A percentile compares a stretch with the other conserved stretches of the same genome.
Evolutionary conservation across 805 yeast genomes (phyloP).

Genomic region (Cyberlindnera suaveolens): DNA sequence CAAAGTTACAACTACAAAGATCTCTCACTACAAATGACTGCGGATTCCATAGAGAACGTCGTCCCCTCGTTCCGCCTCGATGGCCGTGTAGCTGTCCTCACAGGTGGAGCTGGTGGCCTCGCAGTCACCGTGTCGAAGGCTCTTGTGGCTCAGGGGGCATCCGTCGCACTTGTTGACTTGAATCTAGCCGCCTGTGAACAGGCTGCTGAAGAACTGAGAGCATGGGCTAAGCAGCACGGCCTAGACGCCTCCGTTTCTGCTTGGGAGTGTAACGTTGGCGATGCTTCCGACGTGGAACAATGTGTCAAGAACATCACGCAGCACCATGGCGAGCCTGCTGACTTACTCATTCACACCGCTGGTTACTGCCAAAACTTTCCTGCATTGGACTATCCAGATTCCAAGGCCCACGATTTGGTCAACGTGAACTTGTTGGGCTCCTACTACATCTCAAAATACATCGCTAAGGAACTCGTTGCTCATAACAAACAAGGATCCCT

Average conservation of each 20-base stretch:
- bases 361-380: slow-evolving; percentile 80
- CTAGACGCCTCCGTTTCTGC: slow-evolving; percentile 39
- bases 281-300: slow-evolving; percentile 50
- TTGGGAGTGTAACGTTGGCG: slow-evolving; percentile 72
- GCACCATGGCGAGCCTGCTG: slow-evolving; percentile 56
- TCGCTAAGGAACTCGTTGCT: slow-evolving; percentile 61
- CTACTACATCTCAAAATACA: slow-evolving; percentile 64
- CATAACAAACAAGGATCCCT: slow-evolving; percentile 51
- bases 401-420: slow-evolving; percentile 59
- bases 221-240: slow-evolving; percentile 39
- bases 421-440: slow-evolving; percentile 73
- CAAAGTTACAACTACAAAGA: background rate
- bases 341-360: slow-evolving; percentile 70
- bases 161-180: slow-evolving; percentile 66
- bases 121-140: slow-evolving; percentile 61
- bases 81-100: slow-evolving; percentile 63
- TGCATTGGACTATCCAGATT: slow-evolving; percentile 70
- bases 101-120: slow-evolving; percentile 82
- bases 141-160: slow-evolving; percentile 70
- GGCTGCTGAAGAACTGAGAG: slow-evolving; percentile 43
- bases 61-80: slow-evolving; percentile 63
- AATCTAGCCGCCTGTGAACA: slow-evolving; percentile 51
- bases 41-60: slow-evolving; percentile 17
- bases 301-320: slow-evolving; percentile 47
- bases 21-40: slow-evolving; percentile 10